A percentile compares a stretch with the other conserved stretches of the same genome.
Conservation (phyloP, 2,329 filamentous ascomycete species). For the Apiospora kogelbergensis region DNA sequence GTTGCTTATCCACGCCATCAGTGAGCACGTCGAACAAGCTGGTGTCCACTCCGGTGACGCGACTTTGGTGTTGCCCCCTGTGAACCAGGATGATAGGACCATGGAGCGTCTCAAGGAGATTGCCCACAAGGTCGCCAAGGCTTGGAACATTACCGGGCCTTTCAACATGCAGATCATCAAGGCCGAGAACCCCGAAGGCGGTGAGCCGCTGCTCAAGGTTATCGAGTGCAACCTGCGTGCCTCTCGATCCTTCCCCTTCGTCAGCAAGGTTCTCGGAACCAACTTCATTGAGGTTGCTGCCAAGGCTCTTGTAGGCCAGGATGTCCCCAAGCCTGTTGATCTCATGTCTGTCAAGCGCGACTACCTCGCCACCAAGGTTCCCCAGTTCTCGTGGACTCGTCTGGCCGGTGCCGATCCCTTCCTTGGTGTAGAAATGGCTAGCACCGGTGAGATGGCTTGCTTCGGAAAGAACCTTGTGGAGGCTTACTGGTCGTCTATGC, state of each 20-base stretch:
- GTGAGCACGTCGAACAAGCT: slow-evolving; percentile 94
- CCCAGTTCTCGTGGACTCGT: slow-evolving; percentile 98
- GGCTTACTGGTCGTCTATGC: slow-evolving; percentile 95
- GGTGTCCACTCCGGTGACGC: slow-evolving; percentile 98
- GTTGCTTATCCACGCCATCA: slow-evolving; percentile 86
- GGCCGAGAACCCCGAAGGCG: slow-evolving; percentile 73
- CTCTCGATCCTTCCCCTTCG: slow-evolving; percentile 96
- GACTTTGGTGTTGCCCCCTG: slow-evolving; percentile 87
- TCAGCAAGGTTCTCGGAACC: slow-evolving; percentile 91
- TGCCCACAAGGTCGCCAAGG: slow-evolving; percentile 91
- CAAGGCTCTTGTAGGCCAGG: slow-evolving; percentile 82
- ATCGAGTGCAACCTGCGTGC: slow-evolving; percentile 98
- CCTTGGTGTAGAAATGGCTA: slow-evolving; percentile 96
- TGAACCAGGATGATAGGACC: slow-evolving; percentile 71
- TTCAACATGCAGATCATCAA: slow-evolving; percentile 99
- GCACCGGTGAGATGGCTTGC: slow-evolving; percentile 97
- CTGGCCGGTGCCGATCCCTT: slow-evolving; percentile 96
- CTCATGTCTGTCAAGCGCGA: slow-evolving; percentile 87
- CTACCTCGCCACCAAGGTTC: slow-evolving; percentile 95
- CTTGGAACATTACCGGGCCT: slow-evolving; percentile 94
- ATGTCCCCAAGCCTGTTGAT: slow-evolving; percentile 82
- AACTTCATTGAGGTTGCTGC: slow-evolving; percentile 98
- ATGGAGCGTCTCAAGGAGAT: slow-evolving; percentile 93
- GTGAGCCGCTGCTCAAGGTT: slow-evolving; percentile 80
- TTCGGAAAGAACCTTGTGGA: slow-evolving; percentile 96